A percentile compares a stretch with the other conserved stretches of the same genome.
phyloP scores from a whole-genome alignment of 169 alveolate genomes.

The Cryptosporidium baileyi region DNA sequence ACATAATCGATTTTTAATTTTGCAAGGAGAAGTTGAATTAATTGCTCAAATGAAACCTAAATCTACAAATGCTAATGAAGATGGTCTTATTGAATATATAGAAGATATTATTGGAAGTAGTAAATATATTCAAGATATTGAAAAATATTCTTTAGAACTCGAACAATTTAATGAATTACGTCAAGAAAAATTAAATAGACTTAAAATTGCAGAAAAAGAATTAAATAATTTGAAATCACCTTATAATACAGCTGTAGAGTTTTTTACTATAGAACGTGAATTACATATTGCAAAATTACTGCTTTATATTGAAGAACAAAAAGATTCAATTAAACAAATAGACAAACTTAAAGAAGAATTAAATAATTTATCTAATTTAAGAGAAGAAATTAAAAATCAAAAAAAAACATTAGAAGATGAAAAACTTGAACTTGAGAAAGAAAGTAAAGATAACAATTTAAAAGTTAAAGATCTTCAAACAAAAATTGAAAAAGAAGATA shows the following conservation, averaged over 20 bases:
- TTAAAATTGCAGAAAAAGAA: conserved; percentile 83
- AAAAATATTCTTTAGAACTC: conserved; percentile 76
- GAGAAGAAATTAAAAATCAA: conserved; percentile 72
- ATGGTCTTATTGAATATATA: conserved; percentile 94
- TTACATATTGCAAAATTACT: conserved; percentile 70
- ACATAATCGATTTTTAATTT: conserved; percentile 87
- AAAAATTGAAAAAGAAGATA: conserved; percentile 74
- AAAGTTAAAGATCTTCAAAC: conserved; percentile 62
- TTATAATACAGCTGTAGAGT: conserved; percentile 80
- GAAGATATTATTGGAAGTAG: conserved; percentile 95
- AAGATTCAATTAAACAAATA: conserved; percentile 54
- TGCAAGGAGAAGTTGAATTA: conserved; percentile 98
- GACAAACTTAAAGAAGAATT: conserved; percentile 72
- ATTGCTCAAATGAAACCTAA: conserved; percentile 97
- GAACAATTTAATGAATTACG: conserved; percentile 80
- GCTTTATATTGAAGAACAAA: conserved; percentile 73
- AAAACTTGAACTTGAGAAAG: conserved; percentile 75
- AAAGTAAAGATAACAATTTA: conserved; percentile 72
- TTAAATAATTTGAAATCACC: conserved; percentile 81
- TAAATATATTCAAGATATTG: conserved; percentile 78
- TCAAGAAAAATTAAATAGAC: conserved; percentile 80
- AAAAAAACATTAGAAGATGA: conserved; percentile 74
- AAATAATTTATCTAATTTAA: conserved; percentile 60
- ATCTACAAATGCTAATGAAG: conserved; percentile 89
- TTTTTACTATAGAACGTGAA: conserved; percentile 76